These are phyloP conservation scores for Boletus sp. DNA, from an alignment of 768 basidiomycete species.

Conservation along the genomic window DNA sequence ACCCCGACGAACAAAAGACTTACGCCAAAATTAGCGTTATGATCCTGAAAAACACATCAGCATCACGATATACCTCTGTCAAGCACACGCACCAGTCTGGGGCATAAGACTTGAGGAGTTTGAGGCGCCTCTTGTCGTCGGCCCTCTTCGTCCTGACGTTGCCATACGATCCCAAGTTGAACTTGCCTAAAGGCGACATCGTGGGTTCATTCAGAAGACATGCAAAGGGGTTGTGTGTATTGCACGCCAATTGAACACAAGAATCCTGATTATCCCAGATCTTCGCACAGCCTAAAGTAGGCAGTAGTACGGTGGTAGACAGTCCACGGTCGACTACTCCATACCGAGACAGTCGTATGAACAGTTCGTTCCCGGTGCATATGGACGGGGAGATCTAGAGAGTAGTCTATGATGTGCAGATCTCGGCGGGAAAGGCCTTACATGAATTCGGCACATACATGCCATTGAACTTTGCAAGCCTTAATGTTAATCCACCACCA, in stretches of 20 bases:
- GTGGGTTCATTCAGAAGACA: not conserved
- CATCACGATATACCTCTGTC: not conserved
- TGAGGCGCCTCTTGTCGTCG: slow-evolving; percentile 30
- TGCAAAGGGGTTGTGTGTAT: not conserved
- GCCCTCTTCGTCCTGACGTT: slow-evolving; percentile 16
- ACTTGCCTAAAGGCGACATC: slow-evolving; percentile 15
- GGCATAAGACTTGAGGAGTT: slow-evolving; percentile 59
- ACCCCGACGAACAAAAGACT: slow-evolving; percentile 16
- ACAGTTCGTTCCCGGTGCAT: not conserved
- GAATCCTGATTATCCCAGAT: not conserved
- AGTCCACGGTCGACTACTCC: not conserved
- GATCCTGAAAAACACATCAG: slow-evolving; percentile 43
- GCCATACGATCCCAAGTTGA: slow-evolving; percentile 1
- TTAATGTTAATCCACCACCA: not conserved
- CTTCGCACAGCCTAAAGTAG: not conserved
- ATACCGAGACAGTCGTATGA: not conserved
- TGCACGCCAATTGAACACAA: not conserved
- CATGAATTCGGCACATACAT: no score
- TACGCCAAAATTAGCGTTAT: slow-evolving; percentile 67
- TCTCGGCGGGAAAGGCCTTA: not conserved
- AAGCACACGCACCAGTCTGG: slow-evolving; percentile 66
- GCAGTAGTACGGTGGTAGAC: not conserved
- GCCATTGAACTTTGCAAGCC: not conserved
- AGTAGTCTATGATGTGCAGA: not conserved
- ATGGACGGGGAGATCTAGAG: not conserved